phyloP scores from a whole-genome alignment of 768 basidiomycete genomes.

The Boletus patriciae region DNA sequence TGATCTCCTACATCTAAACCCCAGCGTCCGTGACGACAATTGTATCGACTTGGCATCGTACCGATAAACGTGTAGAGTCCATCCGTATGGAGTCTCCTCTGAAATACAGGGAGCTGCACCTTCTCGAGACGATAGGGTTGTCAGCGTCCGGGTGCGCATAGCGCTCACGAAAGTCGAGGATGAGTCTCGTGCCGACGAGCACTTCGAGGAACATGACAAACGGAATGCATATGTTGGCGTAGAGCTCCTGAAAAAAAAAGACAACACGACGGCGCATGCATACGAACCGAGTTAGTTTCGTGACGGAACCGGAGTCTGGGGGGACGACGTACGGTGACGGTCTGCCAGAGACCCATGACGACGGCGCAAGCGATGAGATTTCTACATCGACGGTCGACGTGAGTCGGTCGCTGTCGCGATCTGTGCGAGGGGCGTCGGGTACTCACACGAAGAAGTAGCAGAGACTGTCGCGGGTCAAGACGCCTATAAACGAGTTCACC shows the following conservation, averaged over 20 bases:
- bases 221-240: constrained; percentile 33
- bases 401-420: neutral
- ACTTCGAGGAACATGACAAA: constrained; percentile 34
- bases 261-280: neutral
- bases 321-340: constrained; percentile 19
- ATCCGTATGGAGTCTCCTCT: constrained; percentile 4
- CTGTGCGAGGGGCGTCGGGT: no score
- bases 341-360: constrained; percentile 31
- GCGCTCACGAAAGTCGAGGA: constrained; percentile 34
- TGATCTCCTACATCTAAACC: neutral
- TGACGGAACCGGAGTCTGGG: neutral
- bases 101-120: constrained; percentile 19
- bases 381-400: constrained; percentile 10
- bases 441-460: constrained; percentile 35
- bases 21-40: constrained; percentile 10
- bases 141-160: constrained; percentile 14
- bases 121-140: constrained; percentile 6
- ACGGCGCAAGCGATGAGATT: constrained; percentile 25
- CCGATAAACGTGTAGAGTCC: constrained; percentile 2
- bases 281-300: no score
- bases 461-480: constrained; percentile 31
- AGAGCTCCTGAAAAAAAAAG: constrained; percentile 15
- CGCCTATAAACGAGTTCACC: constrained; percentile 21
- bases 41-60: constrained; percentile 23
- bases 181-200: constrained; percentile 32